Conservation (phyloP, 345 rosid species). For the Melaleuca quinquenervia region DNA sequence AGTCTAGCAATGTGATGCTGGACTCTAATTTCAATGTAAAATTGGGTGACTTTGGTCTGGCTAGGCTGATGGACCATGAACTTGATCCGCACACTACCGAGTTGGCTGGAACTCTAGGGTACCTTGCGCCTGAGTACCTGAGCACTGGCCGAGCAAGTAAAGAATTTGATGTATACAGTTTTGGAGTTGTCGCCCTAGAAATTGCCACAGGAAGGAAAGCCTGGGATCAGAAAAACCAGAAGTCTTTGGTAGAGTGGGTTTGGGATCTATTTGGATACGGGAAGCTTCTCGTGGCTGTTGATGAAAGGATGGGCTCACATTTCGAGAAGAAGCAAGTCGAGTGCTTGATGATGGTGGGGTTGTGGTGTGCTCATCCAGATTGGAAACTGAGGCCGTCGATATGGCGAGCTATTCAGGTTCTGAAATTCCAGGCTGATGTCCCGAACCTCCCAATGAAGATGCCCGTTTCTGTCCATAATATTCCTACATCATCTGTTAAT, state of each 20-base stretch:
- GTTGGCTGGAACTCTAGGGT: slow-evolving; percentile 48
- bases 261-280: slow-evolving; percentile 36
- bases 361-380: slow-evolving; percentile 64
- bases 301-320: slow-evolving; percentile 13
- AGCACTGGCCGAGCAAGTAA: slow-evolving; percentile 37
- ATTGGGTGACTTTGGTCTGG: slow-evolving; percentile 56
- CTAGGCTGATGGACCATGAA: slow-evolving; percentile 36
- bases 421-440: slow-evolving; percentile 21
- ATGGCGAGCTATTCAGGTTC: slow-evolving; percentile 37
- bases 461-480: slow-evolving; percentile 28
- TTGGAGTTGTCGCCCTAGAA: slow-evolving; percentile 30
- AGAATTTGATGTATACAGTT: slow-evolving; percentile 32
- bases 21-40: slow-evolving; percentile 41
- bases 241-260: slow-evolving; percentile 34
- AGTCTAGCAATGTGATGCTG: slow-evolving; percentile 48
- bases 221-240: slow-evolving; percentile 1
- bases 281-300: slow-evolving; percentile 12
- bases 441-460: slow-evolving; percentile 32
- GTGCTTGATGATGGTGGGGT: slow-evolving; percentile 33
- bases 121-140: slow-evolving; percentile 48
- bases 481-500: slow-evolving; percentile 5
- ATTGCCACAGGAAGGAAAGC: slow-evolving; percentile 31
- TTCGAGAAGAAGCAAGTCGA: slow-evolving; percentile 23
- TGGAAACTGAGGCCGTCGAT: slow-evolving; percentile 29
- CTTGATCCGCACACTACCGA: slow-evolving; percentile 31